Evolutionary conservation across 495 filamentous ascomycete genomes (phyloP), one percentile per base, ranked within the genome.

Genomic region (Pyrenula massariospora): DNA sequence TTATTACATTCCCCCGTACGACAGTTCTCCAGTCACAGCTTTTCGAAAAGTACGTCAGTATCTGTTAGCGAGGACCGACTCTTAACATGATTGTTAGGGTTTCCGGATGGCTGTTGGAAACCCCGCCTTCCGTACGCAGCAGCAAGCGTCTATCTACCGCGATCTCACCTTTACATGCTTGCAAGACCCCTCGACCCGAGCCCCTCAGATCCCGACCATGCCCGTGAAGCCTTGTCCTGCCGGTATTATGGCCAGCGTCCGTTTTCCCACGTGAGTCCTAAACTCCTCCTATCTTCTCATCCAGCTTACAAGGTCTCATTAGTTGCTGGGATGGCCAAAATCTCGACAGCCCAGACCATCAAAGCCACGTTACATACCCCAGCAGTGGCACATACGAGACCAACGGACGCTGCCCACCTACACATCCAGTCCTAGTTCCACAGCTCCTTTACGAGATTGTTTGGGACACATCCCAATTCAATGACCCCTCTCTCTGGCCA

Each of bases 241-340:
- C 50, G 76, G 76, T 52, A 77, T 79, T 62, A 73, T 75, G 58
- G 67, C 70, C 59, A 79, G 76, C 68, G 72, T 79, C 62, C 68
- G 66, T 54, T 78, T 77, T 70, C 76, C 76, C 2, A 63, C 70
- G 62, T 67, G 54, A 60, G 65, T 62, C 22, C 23, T 11, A 24
- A 12, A 12, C 15, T 3, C 12, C 52, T 20, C 21, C 21, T 20
- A 48, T 12, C 31, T 42, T 42, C 31, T 42, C 31, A 5, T 15
- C 15, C 31, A 42, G 31, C n/a, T n/a, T n/a, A n/a, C n/a, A n/a
- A n/a, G n/a, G 50, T 12, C 3, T 23, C 22, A 15, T 42, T 22
- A 76, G 68, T 49, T 79, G 76, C 75, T 79, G 76, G 76, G 74
- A 79, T 57, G 75, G 76, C 56, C 71, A 73, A 62, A 77, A 77